Evolutionary conservation across 768 basidiomycete genomes (phyloP), one percentile per base, ranked within the genome.

Genomic region (Phlebiopsis flavidoalba): DNA sequence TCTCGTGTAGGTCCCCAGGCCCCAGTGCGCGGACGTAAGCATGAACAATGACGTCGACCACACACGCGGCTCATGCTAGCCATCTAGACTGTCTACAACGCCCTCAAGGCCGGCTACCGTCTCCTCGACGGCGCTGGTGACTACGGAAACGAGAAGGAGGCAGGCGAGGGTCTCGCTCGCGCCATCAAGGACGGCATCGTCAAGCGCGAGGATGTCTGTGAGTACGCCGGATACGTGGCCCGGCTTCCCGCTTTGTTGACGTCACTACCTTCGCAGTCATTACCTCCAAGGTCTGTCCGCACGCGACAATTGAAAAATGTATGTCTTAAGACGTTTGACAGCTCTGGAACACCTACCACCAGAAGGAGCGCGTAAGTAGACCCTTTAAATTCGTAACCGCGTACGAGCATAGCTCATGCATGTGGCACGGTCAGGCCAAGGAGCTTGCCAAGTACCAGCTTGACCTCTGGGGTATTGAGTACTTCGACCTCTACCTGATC

Each of bases 321-420:
- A 26, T 8, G 33, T 40, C 33, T 56, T 21, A 43, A 31, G 17
- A 50, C 45, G 15, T 53, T 59, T 48, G 51, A 58, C 64, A 87
- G 86, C 77, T 94, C 37, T 95, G 93, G 93, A 95, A 94, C 74
- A 91, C 90, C 5, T 91, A 88, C 79, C 92, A 96, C 70, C 84
- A 87, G 50, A 82, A 80, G 60, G 87, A 93, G 58, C 86, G 87
- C 69, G 90, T 88, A 66, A 73, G 83, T 31, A 31, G 36, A 43
- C 33, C 43, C 17, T 22, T 52, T 53, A 59, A 17, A 62, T 56
- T 24, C 15, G 17, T 17, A 36, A 1, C 19, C 40, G n/a, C 33
- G 17, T 53, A 51, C 48, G 54, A 24, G 53, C 48, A 11, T 11
- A 46, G 43, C 24, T 57, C 37, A 31, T 31, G 26, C 26, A 31